Conservation (phyloP, 75 land plant genomes). For the Picea sitchensis region DNA sequence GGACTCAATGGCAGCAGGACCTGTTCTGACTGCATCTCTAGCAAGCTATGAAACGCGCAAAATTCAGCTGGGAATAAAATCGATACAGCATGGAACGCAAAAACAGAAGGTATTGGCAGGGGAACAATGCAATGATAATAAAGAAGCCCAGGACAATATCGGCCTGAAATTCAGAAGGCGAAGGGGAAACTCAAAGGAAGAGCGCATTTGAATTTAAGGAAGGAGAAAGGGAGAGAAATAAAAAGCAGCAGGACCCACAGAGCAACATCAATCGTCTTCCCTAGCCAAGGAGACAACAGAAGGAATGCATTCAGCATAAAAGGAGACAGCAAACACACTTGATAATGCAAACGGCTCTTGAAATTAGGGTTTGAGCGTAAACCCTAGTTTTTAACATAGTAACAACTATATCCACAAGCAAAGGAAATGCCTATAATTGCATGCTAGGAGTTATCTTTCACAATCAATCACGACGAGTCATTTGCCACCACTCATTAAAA, state of each 20-base stretch:
- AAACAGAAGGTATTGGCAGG: conserved; percentile 3
- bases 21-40: conserved; percentile 10
- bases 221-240: not conserved
- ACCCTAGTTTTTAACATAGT: not conserved
- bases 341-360: not conserved
- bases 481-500: not conserved
- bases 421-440: not conserved
- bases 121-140: conserved; percentile 4
- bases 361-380: not conserved
- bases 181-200: conserved; percentile 8
- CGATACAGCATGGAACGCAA: not conserved
- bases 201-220: conserved; percentile 7
- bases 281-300: conserved; percentile 3
- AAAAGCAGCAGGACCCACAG: not conserved
- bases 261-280: not conserved
- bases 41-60: not conserved
- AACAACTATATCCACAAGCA: not conserved
- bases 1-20: not conserved
- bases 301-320: not conserved
- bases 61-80: not conserved
- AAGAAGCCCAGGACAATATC: not conserved
- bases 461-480: not conserved
- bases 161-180: not conserved
- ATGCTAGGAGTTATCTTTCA: conserved; percentile 4
- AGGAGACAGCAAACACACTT: conserved; percentile 9